These are phyloP conservation scores for Mycena metata DNA, from an alignment of 768 basidiomycete species.

Conservation along the genomic window DNA sequence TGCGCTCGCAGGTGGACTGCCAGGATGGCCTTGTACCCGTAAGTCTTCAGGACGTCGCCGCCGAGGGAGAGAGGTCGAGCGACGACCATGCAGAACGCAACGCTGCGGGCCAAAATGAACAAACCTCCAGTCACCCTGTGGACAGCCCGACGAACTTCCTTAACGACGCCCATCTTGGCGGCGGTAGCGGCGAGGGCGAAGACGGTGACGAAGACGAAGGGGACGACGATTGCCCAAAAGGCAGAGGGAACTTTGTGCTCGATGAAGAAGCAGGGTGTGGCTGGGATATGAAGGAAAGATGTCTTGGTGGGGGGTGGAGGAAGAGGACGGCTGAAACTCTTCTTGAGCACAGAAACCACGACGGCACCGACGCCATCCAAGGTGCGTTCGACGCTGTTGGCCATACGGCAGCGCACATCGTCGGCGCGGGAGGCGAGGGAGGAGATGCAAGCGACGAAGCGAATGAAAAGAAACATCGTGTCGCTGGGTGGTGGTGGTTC, in stretches of 20 bases:
- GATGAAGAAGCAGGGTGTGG: background rate
- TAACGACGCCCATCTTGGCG: background rate
- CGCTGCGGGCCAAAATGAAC: background rate
- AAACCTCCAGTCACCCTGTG: background rate
- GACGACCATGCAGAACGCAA: too few relatives aligned
- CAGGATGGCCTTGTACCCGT: too few relatives aligned
- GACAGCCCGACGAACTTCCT: too few relatives aligned
- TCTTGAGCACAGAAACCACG: background rate
- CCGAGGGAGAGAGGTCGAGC: too few relatives aligned
- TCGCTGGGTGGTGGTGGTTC: background rate
- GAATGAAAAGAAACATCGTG: background rate
- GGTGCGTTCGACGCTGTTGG: background rate
- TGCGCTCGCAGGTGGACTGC: too few relatives aligned
- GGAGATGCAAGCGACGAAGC: background rate
- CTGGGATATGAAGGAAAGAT: background rate
- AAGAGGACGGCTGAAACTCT: background rate
- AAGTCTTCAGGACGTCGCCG: too few relatives aligned
- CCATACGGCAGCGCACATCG: background rate
- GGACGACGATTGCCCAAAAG: too few relatives aligned
- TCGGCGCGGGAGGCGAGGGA: background rate
- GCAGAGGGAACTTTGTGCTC: too few relatives aligned
- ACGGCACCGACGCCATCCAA: background rate
- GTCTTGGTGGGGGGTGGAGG: constrained; percentile 4
- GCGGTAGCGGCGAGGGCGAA: background rate
- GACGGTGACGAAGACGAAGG: background rate